Conservation (phyloP, 1,284 basidiomycete genomes). For the Phlebopus sp. region DNA sequence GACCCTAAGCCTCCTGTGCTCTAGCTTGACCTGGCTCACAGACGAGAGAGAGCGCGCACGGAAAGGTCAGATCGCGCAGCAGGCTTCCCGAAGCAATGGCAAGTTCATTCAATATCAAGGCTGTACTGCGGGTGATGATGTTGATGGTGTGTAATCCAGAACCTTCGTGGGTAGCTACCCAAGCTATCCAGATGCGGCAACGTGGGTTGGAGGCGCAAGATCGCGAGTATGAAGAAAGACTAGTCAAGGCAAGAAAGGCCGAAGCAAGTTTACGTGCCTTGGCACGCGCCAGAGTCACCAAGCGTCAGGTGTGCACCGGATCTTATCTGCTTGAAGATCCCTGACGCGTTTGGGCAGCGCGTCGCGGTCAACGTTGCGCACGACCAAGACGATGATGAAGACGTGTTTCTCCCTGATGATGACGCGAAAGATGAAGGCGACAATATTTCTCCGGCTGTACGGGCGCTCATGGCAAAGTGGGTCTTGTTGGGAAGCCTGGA, state of each 20-base stretch:
- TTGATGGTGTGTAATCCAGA: constrained; percentile 36
- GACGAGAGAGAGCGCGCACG: constrained; percentile 68
- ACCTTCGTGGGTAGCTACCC: constrained; percentile 80
- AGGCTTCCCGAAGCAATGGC: constrained; percentile 37
- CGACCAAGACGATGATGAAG: constrained; percentile 39
- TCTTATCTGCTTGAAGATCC: not conserved
- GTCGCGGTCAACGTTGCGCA: constrained; percentile 4
- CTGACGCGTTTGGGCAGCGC: constrained; percentile 25
- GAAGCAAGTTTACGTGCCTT: constrained; percentile 59
- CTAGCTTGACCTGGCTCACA: constrained; percentile 76
- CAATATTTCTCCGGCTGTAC: constrained; percentile 76
- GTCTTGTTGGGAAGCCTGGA: constrained; percentile 21
- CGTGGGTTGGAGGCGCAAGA: constrained; percentile 68
- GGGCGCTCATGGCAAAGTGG: constrained; percentile 78
- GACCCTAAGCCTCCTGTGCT: constrained; percentile 79
- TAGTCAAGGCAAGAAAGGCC: constrained; percentile 58
- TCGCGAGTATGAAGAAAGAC: constrained; percentile 56
- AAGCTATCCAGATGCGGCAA: constrained; percentile 64
- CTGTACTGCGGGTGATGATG: not conserved
- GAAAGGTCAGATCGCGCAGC: constrained; percentile 51
- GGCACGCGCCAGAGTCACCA: constrained; percentile 54
- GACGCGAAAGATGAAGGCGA: constrained; percentile 40
- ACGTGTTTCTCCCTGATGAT: constrained; percentile 64
- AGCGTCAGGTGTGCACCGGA: constrained; percentile 50
- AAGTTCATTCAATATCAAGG: constrained; percentile 14